Evolutionary conservation across 1,284 basidiomycete species (phyloP), one percentile per base, ranked within the genome.

Genomic region (Ganoderma sinense): DNA sequence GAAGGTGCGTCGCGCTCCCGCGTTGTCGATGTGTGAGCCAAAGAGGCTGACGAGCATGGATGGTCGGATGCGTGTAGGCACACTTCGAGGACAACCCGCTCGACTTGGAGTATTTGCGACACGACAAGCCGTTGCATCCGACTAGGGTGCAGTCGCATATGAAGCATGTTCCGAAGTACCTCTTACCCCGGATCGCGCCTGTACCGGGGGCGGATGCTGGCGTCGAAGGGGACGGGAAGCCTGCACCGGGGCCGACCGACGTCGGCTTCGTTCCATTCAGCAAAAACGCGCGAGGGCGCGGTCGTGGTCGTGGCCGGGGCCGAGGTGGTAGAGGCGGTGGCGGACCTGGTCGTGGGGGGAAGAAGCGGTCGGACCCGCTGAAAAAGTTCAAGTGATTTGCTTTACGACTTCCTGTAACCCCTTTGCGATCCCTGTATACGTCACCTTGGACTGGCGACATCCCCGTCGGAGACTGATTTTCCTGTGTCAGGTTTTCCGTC

Each of bases 21-120:
- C 18, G 23, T n/a, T 36, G 36, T 36, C 36, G 36, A 10, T 10
- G 36, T n/a, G 40, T 10, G 20, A n/a, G n/a, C 20, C 45, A 33
- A 13, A 4, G 55, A 18, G 51, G 31, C 45, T 67, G 53, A 62
- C 14, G 31, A 18, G n/a, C 18, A 18, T 41, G 14, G 40, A 11
- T 65, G 31, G 60, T 41, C 14, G 14, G 31, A 29, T 31, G 40
- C 68, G 60, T 69, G 4, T 76, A 98, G 95, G 94, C 97, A 1
- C 97, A 99, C 81, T 99, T 99, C 72, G 97, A 99, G 77, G 97
- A 99, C 77, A 97, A 99, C 78, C 98, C 98, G 0, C 86, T 95
- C 10, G 97, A 99, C 78, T 85, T 99, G 23, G 96, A 96, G 65
- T 99, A 93, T 79, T 85, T 99, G 40, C 90, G 96, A 7, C 98